Percentiles rank a stretch among this genome's conserved stretches.
phyloP scores from a whole-genome alignment of 805 yeast genomes.

The Tetrapisispora taiwanensis region DNA sequence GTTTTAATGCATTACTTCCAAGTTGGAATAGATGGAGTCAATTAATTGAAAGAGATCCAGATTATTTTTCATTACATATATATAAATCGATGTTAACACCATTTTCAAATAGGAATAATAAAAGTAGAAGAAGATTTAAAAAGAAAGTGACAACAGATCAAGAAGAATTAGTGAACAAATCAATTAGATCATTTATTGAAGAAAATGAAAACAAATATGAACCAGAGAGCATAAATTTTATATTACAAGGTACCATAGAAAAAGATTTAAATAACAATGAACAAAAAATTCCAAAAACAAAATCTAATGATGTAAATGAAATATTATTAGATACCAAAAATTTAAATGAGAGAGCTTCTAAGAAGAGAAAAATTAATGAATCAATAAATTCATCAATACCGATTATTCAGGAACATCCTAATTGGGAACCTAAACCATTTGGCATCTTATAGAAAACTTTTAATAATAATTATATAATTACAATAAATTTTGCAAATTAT shows the following conservation, averaged over 20 bases:
- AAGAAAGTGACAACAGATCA: neutral
- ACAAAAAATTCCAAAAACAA: neutral
- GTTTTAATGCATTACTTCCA: slow-evolving; percentile 7
- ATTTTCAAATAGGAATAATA: neutral
- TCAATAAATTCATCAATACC: too few species aligned
- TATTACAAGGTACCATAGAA: neutral
- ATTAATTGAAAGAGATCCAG: slow-evolving; percentile 7
- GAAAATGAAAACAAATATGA: neutral
- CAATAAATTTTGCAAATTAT: too few species aligned
- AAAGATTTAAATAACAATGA: too few species aligned
- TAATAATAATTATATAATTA: too few species aligned
- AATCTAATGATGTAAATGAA: slow-evolving; percentile 10
- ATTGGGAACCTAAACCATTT: slow-evolving; percentile 49
- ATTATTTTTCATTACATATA: slow-evolving; percentile 9
- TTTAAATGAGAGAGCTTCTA: slow-evolving; percentile 20
- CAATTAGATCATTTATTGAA: neutral
- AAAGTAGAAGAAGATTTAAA: neutral
- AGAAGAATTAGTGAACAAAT: neutral
- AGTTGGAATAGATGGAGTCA: slow-evolving; percentile 13
- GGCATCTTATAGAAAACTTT: slow-evolving; percentile 30
- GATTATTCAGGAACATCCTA: slow-evolving; percentile 4
- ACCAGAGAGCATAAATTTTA: neutral
- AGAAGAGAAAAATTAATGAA: slow-evolving; percentile 1
- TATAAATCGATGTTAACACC: neutral
- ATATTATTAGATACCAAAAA: slow-evolving; percentile 24